These are phyloP conservation scores for Teratosphaeria pseudoeucalypti DNA, from an alignment of 2,329 filamentous ascomycete genomes.

Conservation along the genomic window DNA sequence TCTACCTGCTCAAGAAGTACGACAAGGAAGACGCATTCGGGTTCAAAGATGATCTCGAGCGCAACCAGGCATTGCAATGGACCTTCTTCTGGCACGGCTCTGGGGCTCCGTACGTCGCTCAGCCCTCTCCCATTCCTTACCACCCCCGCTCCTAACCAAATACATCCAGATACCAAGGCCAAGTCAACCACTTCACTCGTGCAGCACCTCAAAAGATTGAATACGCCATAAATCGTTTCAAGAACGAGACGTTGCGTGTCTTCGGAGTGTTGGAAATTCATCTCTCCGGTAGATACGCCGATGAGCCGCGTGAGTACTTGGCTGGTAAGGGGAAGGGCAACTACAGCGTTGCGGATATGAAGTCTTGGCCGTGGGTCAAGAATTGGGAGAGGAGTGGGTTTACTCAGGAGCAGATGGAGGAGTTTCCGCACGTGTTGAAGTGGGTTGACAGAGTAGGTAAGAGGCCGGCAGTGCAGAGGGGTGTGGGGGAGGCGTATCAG, in stretches of 20 bases:
- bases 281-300: constrained; percentile 42
- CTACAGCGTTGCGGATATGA: constrained; percentile 45
- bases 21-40: constrained; percentile 42
- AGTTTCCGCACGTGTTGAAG: constrained; percentile 42
- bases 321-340: constrained; percentile 45
- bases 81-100: constrained; percentile 44
- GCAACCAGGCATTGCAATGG: constrained; percentile 42
- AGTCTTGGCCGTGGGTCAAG: constrained; percentile 43
- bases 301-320: constrained; percentile 40
- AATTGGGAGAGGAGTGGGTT: constrained; percentile 35
- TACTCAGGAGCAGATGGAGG: constrained; percentile 38
- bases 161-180: constrained; percentile 28
- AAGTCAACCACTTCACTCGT: constrained; percentile 37
- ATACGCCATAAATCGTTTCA: constrained; percentile 43
- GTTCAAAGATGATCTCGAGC: constrained; percentile 43
- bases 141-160: not conserved
- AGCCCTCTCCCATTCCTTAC: constrained; percentile 19
- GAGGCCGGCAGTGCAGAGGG: constrained; percentile 38
- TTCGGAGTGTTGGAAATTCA: constrained; percentile 48
- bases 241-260: constrained; percentile 42
- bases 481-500: constrained; percentile 29
- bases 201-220: constrained; percentile 37
- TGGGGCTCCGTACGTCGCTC: constrained; percentile 29
- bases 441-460: constrained; percentile 45
- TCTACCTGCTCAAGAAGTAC: constrained; percentile 41